Evolutionary conservation across 2,329 filamentous ascomycete genomes (phyloP), one percentile per base, ranked within the genome.

Genomic region (Xylaria sp.): DNA sequence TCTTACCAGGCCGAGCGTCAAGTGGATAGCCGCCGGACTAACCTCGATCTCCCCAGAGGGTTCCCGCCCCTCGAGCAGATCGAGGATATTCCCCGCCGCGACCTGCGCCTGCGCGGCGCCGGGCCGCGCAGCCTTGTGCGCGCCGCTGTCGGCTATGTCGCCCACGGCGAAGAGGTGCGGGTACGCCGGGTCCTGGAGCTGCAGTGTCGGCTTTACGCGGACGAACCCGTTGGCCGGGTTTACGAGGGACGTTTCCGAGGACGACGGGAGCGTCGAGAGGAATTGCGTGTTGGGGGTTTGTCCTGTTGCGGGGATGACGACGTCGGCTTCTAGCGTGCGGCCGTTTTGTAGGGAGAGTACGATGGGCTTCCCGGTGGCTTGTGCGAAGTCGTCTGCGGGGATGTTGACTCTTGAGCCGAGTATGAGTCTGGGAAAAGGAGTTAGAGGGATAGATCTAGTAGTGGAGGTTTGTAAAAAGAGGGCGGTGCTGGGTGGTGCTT

Each of bases 111-210:
- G 85, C 12, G 79, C 76, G 0, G 76, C 73, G 0, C 82, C 84
- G 0, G 84, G 81, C 16, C 84, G 77, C 0, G 82, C 85, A 25
- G 84, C 84, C 69, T 82, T 83, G 65, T 80, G 79, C 0, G 77
- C 77, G 0, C 81, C 80, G 27, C 80, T 80, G 21, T 84, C 82
- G 18, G 85, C 82, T 4, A 88, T 81, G 72, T 88, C 86, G 5
- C 86, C 86, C 0, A 84, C 79, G 1, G 86, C 85, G 69, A 84
- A 88, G 6, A 88, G 80, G 47, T 84, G 75, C 0, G 78, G 75
- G 51, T 81, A 81, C 58, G 69, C 59, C 29, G 68, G 63, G 59
- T 79, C 76, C 0, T 53, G 61, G n/a, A 88, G 76, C 60, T 87
- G 86, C 55, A 88, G 75, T 1, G 84, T 86, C 3, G 81, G 79